phyloP scores from a whole-genome alignment of 148 eudicot genomes.

The Cornus controversa region DNA sequence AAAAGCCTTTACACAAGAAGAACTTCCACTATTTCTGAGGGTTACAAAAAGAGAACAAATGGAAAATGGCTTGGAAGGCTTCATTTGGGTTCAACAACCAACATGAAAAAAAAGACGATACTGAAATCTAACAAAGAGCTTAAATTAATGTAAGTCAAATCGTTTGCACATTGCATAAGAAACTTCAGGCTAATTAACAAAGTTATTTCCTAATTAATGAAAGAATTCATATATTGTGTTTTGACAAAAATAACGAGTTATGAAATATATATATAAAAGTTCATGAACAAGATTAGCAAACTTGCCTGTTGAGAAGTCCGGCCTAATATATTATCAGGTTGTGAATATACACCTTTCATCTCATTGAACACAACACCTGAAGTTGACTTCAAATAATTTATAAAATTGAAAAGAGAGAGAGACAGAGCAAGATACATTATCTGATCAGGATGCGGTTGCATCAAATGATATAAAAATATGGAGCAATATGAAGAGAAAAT shows the following conservation, averaged over 20 bases:
- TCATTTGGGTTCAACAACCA: not conserved
- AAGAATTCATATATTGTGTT: not conserved
- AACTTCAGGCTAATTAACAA: not conserved
- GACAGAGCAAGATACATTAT: constrained; percentile 19
- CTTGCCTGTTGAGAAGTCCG: constrained; percentile 83
- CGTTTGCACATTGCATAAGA: not conserved
- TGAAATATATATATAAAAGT: not conserved
- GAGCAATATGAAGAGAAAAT: too few species aligned
- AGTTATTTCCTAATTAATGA: not conserved
- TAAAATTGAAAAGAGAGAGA: not conserved
- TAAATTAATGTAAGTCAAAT: too few species aligned
- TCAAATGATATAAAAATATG: not conserved
- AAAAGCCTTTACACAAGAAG: not conserved
- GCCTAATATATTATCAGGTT: constrained; percentile 88
- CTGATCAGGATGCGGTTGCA: not conserved
- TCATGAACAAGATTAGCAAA: not conserved
- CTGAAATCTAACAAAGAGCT: not conserved
- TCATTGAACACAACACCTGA: constrained; percentile 98
- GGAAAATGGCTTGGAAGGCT: not conserved
- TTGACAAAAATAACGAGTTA: too few species aligned
- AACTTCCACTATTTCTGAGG: not conserved
- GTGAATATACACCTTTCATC: constrained; percentile 99
- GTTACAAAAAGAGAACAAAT: not conserved
- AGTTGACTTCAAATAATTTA: not conserved
- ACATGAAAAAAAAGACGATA: too few species aligned